phyloP scores from a whole-genome alignment of 2,329 filamentous ascomycete genomes.

The Macrophomina tecta region DNA sequence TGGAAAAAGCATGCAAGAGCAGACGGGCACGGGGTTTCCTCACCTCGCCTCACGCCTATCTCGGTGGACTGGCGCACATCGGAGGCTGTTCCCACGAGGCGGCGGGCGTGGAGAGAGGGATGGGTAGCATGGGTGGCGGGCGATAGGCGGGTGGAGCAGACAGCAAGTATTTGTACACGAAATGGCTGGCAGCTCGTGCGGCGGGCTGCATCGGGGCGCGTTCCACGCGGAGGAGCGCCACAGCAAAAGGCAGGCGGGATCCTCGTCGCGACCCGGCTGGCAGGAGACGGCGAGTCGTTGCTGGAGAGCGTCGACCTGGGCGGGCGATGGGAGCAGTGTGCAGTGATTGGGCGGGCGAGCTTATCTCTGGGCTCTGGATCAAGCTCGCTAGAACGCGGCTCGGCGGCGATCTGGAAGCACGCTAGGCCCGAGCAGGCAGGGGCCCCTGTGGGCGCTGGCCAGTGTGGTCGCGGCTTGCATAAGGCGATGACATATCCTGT shows the following conservation, averaged over 20 bases:
- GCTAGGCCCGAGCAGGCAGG: constrained; percentile 19
- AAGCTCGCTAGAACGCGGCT: constrained; percentile 3
- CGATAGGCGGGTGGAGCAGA: constrained; percentile 18
- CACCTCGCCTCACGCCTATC: constrained; percentile 17
- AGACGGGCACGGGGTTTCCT: constrained; percentile 1
- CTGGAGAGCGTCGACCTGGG: background rate
- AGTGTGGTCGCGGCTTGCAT: constrained; percentile 24
- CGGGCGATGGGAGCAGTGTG: background rate
- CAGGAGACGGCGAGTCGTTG: constrained; percentile 18
- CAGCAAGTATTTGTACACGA: constrained; percentile 23
- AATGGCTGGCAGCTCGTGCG: background rate
- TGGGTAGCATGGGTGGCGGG: constrained; percentile 6
- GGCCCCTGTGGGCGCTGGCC: constrained; percentile 16
- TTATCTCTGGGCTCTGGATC: constrained; percentile 10
- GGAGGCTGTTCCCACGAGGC: constrained; percentile 13
- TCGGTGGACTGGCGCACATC: background rate
- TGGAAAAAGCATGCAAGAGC: background rate
- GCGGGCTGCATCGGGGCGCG: constrained; percentile 7
- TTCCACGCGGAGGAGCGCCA: constrained; percentile 3
- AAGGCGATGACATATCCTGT: constrained; percentile 27
- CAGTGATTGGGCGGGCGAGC: constrained; percentile 14
- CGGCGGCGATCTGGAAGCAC: constrained; percentile 15
- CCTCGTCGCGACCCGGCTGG: background rate
- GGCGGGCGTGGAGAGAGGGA: constrained; percentile 15
- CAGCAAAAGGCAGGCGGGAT: constrained; percentile 2